These are phyloP conservation scores for Grosmannia serpens DNA, from an alignment of 2,329 filamentous ascomycete species.

Conservation along the genomic window DNA sequence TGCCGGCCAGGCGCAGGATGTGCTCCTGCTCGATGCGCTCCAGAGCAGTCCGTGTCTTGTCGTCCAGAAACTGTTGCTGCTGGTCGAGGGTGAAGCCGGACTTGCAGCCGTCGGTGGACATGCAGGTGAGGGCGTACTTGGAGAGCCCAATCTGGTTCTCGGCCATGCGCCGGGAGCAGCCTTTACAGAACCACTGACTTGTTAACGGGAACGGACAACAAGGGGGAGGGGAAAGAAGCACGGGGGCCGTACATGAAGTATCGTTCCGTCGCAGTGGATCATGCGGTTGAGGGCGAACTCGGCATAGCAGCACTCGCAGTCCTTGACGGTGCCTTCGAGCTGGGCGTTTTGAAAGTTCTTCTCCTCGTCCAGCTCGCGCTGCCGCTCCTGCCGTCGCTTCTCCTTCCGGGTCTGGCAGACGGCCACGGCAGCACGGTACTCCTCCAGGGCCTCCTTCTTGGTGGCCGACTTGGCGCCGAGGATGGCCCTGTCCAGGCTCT, in stretches of 20 bases:
- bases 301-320: slow-evolving; percentile 65
- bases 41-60: slow-evolving; percentile 47
- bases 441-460: slow-evolving; percentile 23
- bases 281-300: slow-evolving; percentile 56
- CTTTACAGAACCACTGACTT: slow-evolving; percentile 51
- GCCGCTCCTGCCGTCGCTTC: slow-evolving; percentile 13
- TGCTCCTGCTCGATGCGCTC: slow-evolving; percentile 62
- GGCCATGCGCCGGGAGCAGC: slow-evolving; percentile 54
- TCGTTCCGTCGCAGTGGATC: slow-evolving; percentile 51
- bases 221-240: neutral
- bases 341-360: slow-evolving; percentile 30
- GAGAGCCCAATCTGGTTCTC: slow-evolving; percentile 56
- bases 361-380: slow-evolving; percentile 24
- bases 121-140: slow-evolving; percentile 58
- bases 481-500: slow-evolving; percentile 13
- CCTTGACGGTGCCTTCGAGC: slow-evolving; percentile 40
- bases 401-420: slow-evolving; percentile 16
- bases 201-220: neutral
- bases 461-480: neutral
- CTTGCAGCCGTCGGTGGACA: slow-evolving; percentile 56
- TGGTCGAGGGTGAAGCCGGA: slow-evolving; percentile 47
- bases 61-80: slow-evolving; percentile 44
- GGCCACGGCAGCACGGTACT: slow-evolving; percentile 26
- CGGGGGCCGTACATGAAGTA: slow-evolving; percentile 32
- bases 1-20: slow-evolving; percentile 53